Percentiles rank a stretch among this genome's conserved stretches.
Evolutionary conservation across 768 basidiomycete genomes (phyloP).

Genomic region (Russula foetens): DNA sequence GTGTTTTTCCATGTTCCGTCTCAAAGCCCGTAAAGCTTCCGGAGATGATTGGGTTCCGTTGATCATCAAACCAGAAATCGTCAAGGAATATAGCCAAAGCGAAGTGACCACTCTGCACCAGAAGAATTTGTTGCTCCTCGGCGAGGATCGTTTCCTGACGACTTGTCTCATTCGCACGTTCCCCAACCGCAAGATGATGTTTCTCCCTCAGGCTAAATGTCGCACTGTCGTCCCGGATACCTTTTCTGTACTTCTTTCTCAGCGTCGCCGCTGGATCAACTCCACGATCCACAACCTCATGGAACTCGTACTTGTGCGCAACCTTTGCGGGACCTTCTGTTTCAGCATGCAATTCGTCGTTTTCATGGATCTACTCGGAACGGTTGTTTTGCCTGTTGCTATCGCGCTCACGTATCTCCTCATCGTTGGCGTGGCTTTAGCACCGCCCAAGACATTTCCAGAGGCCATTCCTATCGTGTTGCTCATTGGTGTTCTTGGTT

Average conservation of each 20-base stretch:
- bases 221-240: constrained; percentile 95
- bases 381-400: constrained; percentile 89
- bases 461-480: constrained; percentile 92
- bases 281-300: constrained; percentile 99
- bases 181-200: constrained; percentile 99
- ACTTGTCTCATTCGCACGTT: constrained; percentile 95
- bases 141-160: constrained; percentile 98
- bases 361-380: constrained; percentile 92
- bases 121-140: constrained; percentile 92
- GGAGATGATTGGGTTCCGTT: constrained; percentile 98
- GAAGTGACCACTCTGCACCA: constrained; percentile 93
- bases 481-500: constrained; percentile 82
- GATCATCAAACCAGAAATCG: constrained; percentile 94
- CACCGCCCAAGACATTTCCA: constrained; percentile 77
- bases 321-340: constrained; percentile 98
- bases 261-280: constrained; percentile 98
- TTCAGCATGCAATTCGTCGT: constrained; percentile 99
- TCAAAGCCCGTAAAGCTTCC: constrained; percentile 81
- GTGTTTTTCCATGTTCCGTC: constrained; percentile 99
- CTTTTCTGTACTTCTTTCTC: constrained; percentile 86
- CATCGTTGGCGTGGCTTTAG: constrained; percentile 70
- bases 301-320: constrained; percentile 95
- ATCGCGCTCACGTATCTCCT: constrained; percentile 86
- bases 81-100: constrained; percentile 92
- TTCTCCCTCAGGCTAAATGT: constrained; percentile 92